phyloP scores from a whole-genome alignment of 2,329 filamentous ascomycete species.

The Penicillium nordicum region DNA sequence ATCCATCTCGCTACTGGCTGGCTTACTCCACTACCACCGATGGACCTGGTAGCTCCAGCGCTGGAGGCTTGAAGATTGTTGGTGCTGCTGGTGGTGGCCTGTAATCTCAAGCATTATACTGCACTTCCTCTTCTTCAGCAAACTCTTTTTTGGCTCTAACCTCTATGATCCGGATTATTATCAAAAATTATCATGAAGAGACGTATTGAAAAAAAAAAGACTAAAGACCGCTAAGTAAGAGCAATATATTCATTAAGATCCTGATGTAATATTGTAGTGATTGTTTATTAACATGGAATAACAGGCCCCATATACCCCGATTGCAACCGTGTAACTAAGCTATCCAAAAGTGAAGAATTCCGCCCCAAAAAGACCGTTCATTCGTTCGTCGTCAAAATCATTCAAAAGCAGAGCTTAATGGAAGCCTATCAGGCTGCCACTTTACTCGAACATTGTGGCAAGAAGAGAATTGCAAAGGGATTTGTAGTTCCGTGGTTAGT shows the following conservation, averaged over 20 bases:
- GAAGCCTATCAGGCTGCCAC: not conserved
- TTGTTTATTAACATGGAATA: not conserved
- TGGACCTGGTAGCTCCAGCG: conserved; percentile 35
- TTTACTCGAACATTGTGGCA: not conserved
- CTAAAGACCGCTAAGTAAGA: not conserved
- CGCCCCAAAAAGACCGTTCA: conserved; percentile 3
- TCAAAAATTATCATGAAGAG: conserved; percentile 5
- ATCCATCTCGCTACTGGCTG: conserved; percentile 49
- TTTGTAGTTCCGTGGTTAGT: not conserved
- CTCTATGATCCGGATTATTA: not conserved
- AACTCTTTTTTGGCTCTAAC: not conserved
- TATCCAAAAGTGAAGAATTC: conserved; percentile 3
- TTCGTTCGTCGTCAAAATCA: conserved; percentile 19
- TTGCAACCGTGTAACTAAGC: not conserved
- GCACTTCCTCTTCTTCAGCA: not conserved
- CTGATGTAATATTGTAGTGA: not conserved
- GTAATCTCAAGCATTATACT: conserved; percentile 13
- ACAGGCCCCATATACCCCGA: not conserved
- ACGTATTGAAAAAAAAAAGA: not conserved
- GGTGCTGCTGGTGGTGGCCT: conserved; percentile 44
- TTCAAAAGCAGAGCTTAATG: not conserved
- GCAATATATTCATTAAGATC: not conserved
- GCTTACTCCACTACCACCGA: conserved; percentile 48
- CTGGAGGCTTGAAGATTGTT: conserved; percentile 47
- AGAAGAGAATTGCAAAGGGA: not conserved